These are phyloP conservation scores for Phytophthora meadii DNA, from an alignment of 352 stramenopile genomes.

Conservation along the genomic window DNA sequence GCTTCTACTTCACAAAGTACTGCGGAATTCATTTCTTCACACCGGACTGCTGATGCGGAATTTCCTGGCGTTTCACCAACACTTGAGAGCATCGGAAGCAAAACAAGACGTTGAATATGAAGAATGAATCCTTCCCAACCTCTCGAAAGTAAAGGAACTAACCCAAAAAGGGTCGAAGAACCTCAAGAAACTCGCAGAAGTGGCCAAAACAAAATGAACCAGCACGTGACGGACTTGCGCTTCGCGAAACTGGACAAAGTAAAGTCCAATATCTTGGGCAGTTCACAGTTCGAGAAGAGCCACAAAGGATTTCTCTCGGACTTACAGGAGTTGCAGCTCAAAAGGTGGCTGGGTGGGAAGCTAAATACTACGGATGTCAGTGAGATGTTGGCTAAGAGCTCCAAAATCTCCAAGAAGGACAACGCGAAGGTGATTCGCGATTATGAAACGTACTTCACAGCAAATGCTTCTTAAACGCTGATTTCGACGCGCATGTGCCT, in stretches of 20 bases:
- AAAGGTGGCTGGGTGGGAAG: background rate
- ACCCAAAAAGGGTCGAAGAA: slow-evolving; percentile 5
- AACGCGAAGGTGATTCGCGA: background rate
- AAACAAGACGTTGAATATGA: background rate
- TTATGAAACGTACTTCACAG: background rate
- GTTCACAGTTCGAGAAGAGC: no score
- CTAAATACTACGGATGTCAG: background rate
- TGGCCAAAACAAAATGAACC: background rate
- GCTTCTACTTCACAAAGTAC: no score
- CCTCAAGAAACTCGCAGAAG: background rate
- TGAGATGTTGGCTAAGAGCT: background rate
- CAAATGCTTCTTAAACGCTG: no score
- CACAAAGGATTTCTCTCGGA: background rate
- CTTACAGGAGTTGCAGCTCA: background rate
- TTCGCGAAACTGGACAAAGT: no score
- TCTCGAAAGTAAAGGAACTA: background rate
- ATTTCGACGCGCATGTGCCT: no score
- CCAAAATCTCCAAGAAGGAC: background rate
- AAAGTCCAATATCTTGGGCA: no score
- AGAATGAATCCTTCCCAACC: background rate
- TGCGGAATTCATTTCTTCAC: no score
- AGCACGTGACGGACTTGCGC: no score
- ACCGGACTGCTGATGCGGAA: no score
- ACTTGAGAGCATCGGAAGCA: background rate
- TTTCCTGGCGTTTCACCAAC: background rate